Evolutionary conservation across 768 basidiomycete species (phyloP), one percentile per base, ranked within the genome.

Genomic region (Lyophyllum semitale): DNA sequence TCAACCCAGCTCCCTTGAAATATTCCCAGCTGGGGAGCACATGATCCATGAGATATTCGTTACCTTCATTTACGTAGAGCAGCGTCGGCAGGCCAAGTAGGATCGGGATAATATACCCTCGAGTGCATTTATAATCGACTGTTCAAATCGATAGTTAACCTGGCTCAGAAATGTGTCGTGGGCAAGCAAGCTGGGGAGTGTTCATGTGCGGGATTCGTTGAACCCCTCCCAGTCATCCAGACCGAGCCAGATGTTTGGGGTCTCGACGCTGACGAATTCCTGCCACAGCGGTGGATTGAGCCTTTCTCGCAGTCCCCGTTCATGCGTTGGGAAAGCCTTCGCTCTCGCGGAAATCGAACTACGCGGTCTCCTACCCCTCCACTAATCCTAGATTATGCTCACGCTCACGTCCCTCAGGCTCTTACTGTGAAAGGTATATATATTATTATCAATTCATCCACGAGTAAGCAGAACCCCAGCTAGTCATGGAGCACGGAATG

Each of bases 281-380:
- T 80, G 22, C 87, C 87, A 3, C 77, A 79, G 51, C 81, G 88
- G 20, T 90, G 88, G 88, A 66, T 86, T 11, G 74, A 77, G 48
- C 70, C 26, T 45, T 8, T 37, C 46, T 26, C 43, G 38, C 60
- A 85, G 85, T 8, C 85, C 85, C 29, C 77, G 84, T 27, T 76
- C 79, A 11, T 87, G 85, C 62, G 75, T 85, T 42, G 85, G 85
- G 29, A 81, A 76, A 64, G 74, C 76, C 38, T 85, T 87, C 45
- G 84, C 85, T 3, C 59, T 75, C 46, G 76, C 76, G 12, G 85
- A 87, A 67, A 82, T 87, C 59, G 86, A 87, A 69, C 84, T 82
- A 50, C 51, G 69, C 55, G n/a, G 11, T 22, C n/a, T 26, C 23
- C 35, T 38, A 22, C 35, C 41, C 20, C 13, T 8, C 15, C 27